phyloP scores from a whole-genome alignment of 306 rosid species.

The Malus fusca region DNA sequence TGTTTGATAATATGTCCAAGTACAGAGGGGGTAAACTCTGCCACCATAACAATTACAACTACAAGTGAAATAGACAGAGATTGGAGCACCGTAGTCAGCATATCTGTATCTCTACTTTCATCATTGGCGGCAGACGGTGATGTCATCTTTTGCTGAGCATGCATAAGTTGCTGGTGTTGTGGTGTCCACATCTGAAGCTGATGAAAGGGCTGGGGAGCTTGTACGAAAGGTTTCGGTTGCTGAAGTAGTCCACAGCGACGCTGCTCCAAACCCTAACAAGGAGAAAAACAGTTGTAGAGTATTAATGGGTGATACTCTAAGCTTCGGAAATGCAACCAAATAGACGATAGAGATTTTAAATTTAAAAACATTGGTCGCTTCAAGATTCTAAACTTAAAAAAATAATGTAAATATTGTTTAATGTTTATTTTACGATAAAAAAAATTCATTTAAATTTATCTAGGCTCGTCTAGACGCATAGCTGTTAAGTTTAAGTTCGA shows the following conservation, averaged over 20 bases:
- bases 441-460: too few relatives aligned
- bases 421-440: too few relatives aligned
- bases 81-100: slow-evolving; percentile 60
- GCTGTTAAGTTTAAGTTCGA: fast-evolving
- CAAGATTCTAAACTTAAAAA: not conserved
- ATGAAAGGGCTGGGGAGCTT: slow-evolving; percentile 80
- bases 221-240: slow-evolving; percentile 82
- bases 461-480: too few relatives aligned
- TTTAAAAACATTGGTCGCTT: not conserved
- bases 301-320: too few relatives aligned
- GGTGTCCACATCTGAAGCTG: slow-evolving; percentile 73
- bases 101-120: slow-evolving; percentile 63
- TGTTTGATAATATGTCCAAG: not conserved
- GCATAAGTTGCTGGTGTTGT: slow-evolving; percentile 88
- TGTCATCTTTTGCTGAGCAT: slow-evolving; percentile 81
- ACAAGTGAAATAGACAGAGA: slow-evolving; percentile 2
- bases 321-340: not conserved
- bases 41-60: slow-evolving; percentile 1
- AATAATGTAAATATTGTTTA: too few relatives aligned
- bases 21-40: not conserved
- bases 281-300: too few relatives aligned
- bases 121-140: slow-evolving; percentile 72
- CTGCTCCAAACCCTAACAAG: too few relatives aligned
- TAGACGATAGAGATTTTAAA: not conserved
- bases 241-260: slow-evolving; percentile 57